These are phyloP conservation scores for Cordia subcordata DNA, from an alignment of 257 asterid genomes.

Conservation along the genomic window DNA sequence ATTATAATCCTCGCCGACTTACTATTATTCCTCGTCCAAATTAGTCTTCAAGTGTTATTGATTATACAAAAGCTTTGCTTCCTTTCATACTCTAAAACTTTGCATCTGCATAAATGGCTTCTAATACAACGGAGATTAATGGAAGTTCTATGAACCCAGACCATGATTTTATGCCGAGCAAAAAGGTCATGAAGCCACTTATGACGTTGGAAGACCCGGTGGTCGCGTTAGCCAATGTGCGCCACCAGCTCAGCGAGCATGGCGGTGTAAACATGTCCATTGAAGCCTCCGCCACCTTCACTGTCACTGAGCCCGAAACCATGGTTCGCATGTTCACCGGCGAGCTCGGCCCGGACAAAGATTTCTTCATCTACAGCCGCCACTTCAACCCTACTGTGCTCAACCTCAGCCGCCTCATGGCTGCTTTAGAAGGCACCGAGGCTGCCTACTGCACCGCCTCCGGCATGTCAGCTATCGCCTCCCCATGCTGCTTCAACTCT, in stretches of 20 bases:
- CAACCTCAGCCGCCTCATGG: conserved; percentile 81
- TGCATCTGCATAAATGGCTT: too few species aligned
- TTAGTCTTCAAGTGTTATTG: too few species aligned
- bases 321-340: conserved; percentile 92
- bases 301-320: conserved; percentile 96
- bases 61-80: too few species aligned
- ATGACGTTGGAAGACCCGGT: conserved; percentile 61
- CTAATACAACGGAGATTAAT: too few species aligned
- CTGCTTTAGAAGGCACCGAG: conserved; percentile 90
- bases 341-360: conserved; percentile 87
- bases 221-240: conserved; percentile 72
- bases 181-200: conserved; percentile 33
- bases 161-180: conserved; percentile 28
- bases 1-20: too few species aligned
- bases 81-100: too few species aligned
- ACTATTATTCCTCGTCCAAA: too few species aligned
- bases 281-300: conserved; percentile 98
- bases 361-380: conserved; percentile 90
- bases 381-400: conserved; percentile 95
- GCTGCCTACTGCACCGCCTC: conserved; percentile 97
- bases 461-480: conserved; percentile 93
- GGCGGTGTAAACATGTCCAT: conserved; percentile 99
- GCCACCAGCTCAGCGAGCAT: conserved; percentile 97
- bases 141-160: conserved; percentile 15
- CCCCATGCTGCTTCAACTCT: conserved; percentile 77